phyloP scores from a whole-genome alignment of 768 basidiomycete genomes.

The Myochromella boudieri region DNA sequence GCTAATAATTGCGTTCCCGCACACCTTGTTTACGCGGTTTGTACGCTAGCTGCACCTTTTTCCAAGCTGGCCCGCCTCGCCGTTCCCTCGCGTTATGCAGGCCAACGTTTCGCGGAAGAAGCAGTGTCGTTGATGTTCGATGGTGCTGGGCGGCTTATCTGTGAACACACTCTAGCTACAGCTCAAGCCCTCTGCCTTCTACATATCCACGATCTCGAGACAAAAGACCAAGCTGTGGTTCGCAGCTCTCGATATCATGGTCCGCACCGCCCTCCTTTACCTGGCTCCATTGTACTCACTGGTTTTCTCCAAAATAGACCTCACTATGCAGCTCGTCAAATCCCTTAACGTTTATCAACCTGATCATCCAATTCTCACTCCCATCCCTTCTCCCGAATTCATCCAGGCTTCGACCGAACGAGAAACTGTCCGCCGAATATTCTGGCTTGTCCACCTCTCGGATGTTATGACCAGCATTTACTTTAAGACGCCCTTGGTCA shows the following conservation, averaged over 20 bases:
- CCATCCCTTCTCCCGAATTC: conserved; percentile 56
- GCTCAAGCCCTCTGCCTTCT: conserved; percentile 77
- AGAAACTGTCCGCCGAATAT: conserved; percentile 78
- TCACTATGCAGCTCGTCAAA: conserved; percentile 66
- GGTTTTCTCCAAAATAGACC: conserved; percentile 38
- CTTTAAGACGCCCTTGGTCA: conserved; percentile 43
- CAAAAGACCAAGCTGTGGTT: conserved; percentile 35
- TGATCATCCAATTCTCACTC: conserved; percentile 58
- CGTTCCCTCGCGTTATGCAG: conserved; percentile 53
- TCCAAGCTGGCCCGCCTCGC: conserved; percentile 69
- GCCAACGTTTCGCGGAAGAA: conserved; percentile 56
- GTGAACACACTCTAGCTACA: conserved; percentile 64
- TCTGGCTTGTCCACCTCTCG: conserved; percentile 74
- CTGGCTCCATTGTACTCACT: conserved; percentile 19
- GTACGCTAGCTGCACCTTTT: conserved; percentile 77
- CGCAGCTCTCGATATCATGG: conserved; percentile 52
- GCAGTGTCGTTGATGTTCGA: conserved; percentile 74
- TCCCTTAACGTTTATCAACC: conserved; percentile 63
- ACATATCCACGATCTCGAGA: conserved; percentile 62
- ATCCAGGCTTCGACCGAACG: conserved; percentile 65
- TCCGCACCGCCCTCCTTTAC: conserved; percentile 25
- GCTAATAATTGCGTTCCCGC: conserved; percentile 65
- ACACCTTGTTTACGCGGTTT: conserved; percentile 71
- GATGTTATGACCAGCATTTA: conserved; percentile 48
- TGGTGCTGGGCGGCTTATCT: conserved; percentile 57